Evolutionary conservation across 1,284 basidiomycete genomes (phyloP).

Genomic region (Ganoderma lingzhi): DNA sequence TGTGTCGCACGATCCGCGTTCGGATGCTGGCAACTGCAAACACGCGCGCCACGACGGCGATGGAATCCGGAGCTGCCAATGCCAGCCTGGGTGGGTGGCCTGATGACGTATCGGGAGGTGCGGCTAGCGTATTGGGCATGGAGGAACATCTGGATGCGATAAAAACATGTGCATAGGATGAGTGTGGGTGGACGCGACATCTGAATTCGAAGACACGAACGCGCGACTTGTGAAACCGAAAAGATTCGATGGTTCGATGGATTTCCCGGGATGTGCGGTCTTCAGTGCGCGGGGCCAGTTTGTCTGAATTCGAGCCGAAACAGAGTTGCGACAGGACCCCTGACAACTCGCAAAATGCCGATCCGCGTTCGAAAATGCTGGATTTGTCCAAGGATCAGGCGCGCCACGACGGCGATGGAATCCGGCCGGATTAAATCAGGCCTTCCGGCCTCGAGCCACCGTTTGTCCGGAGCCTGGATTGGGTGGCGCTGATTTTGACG

Average conservation of each 20-base stretch:
- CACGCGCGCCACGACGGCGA: neutral
- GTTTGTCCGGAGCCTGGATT: no score
- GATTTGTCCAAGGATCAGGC: no score
- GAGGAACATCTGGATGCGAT: neutral
- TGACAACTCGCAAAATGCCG: no score
- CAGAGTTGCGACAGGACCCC: neutral
- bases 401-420: no score
- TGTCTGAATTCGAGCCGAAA: neutral
- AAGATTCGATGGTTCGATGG: constrained; percentile 1
- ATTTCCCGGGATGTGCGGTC: neutral
- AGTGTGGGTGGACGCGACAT: neutral
- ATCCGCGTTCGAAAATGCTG: no score
- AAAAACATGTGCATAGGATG: neutral
- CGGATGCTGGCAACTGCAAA: neutral
- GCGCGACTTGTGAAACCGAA: neutral
- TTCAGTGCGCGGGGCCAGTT: neutral
- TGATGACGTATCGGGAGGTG: neutral
- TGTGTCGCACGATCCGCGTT: neutral
- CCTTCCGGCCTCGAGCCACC: no score
- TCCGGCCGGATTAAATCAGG: no score
- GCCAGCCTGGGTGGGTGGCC: neutral
- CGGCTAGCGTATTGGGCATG: neutral
- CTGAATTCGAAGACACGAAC: neutral
- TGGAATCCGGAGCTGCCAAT: neutral
- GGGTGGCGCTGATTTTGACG: no score